These are phyloP conservation scores for Citrus unshiu DNA, from an alignment of 345 rosid species.

Conservation along the genomic window DNA sequence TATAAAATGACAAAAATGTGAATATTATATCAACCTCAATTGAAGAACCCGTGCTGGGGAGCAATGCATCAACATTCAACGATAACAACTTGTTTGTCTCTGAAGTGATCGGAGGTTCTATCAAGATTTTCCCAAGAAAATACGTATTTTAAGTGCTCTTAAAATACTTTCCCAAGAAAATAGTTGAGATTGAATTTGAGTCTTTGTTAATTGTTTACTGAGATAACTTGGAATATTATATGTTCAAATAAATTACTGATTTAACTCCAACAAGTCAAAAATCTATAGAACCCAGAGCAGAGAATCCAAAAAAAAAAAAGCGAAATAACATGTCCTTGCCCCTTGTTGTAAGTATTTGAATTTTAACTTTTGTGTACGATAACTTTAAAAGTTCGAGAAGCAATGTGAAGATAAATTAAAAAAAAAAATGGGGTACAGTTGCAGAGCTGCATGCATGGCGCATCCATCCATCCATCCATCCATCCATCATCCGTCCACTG, in stretches of 20 bases:
- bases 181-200: not conserved
- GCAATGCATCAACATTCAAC: not conserved
- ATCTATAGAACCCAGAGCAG: not conserved
- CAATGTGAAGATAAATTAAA: no score
- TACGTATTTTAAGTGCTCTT: not conserved
- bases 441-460: no score
- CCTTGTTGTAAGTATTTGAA: not conserved
- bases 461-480: no score
- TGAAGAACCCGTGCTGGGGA: constrained; percentile 2
- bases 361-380: not conserved
- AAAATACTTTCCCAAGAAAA: not conserved
- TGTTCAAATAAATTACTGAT: not conserved
- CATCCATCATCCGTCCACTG: no score
- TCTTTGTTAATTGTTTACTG: not conserved
- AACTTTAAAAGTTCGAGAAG: not conserved
- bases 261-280: not conserved
- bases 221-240: not conserved
- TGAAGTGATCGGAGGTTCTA: not conserved
- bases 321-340: not conserved
- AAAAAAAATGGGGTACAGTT: no score
- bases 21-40: not conserved
- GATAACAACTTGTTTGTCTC: not conserved
- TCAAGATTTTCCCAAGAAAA: not conserved
- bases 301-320: not conserved
- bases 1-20: not conserved